Base-by-base conservation (phyloP, 169 alveolate genomes). In the Eimeria necatrix region DNA sequence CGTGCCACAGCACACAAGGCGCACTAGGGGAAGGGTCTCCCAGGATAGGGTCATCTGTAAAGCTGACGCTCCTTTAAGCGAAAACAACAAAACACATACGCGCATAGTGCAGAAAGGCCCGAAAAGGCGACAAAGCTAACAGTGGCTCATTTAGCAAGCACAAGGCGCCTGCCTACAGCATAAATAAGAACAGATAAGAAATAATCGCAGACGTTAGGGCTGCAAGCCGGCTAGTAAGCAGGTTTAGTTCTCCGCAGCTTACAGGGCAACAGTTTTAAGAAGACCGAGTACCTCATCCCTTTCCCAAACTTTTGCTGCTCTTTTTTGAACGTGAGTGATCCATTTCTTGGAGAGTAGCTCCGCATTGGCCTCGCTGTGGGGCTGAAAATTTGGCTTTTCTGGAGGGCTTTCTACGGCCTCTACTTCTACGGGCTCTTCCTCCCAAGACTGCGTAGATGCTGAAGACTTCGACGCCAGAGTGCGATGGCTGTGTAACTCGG, bases 221-320 rank as follows among this genome's bases (percentile, higher is more conserved):
- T 20, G 2, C 18, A 8, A 76, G 14, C 18, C 10, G 26, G 59
- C 32, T 46, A 26, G 14, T 20, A 10, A 32, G 16, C 32, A 6
- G 22, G 0, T 20, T 76, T 8, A 8, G 26, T 60, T 7, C 22
- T 8, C 5, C 61, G 84, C 22, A 9, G 89, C 90, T 53, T 76
- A 91, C 95, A 61, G 87, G 49, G 95, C 95, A 18, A 91, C 61
- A 20, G 95, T 91, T 41, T 51, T 60, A 20, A 91, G 87, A 53
- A 91, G 76, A 4, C 20, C 48, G 22, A 91, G 73, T 24, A 91
- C 95, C 49, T 91, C 84, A 14, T 74, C 95, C n/a, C 95, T 74
- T n/a, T 70, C 86, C 95, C 95, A 91, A 22, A 91, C 86, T 70
- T 76, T 91, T 22, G 91, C 95, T 0, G 91, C 95, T 76, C 95